Evolutionary conservation across 2,329 filamentous ascomycete genomes (phyloP).

Genomic region (Trichoderma hamatum): DNA sequence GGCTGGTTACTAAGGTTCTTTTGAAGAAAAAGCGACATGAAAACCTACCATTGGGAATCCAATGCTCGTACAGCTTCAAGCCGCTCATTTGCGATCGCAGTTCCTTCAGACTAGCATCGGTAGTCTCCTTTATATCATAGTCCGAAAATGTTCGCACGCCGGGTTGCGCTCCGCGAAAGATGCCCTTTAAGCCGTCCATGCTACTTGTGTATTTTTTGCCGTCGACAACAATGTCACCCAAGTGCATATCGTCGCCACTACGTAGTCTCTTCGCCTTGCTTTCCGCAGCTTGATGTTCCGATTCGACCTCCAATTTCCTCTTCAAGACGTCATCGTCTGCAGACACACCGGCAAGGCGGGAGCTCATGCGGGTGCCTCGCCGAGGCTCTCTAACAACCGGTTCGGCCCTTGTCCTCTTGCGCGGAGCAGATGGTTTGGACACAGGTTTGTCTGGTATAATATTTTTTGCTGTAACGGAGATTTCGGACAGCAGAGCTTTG

Average conservation of each 20-base stretch:
- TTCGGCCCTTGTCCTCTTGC: constrained; percentile 40
- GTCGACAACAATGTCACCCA: constrained; percentile 78
- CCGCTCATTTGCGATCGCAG: constrained; percentile 76
- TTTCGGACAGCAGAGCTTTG: constrained; percentile 76
- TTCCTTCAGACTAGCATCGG: constrained; percentile 72
- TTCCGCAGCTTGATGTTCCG: constrained; percentile 45
- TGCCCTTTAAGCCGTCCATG: constrained; percentile 63
- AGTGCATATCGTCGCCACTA: constrained; percentile 62
- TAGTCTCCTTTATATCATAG: constrained; percentile 80
- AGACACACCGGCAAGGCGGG: constrained; percentile 58
- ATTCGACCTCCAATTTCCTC: constrained; percentile 55
- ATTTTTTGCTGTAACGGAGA: constrained; percentile 71
- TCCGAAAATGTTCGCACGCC: constrained; percentile 83
- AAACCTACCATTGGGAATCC: constrained; percentile 72
- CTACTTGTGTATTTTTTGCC: constrained; percentile 75
- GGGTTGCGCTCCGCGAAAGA: constrained; percentile 71
- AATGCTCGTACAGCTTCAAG: constrained; percentile 79
- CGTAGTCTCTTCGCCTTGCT: constrained; percentile 61
- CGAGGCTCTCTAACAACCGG: constrained; percentile 52
- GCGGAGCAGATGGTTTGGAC: constrained; percentile 46
- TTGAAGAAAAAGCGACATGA: not conserved
- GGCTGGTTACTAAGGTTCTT: not conserved
- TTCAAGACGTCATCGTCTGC: constrained; percentile 53
- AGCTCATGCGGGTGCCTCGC: constrained; percentile 60
- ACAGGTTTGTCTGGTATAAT: constrained; percentile 61